Conservation (phyloP, 1,284 basidiomycete species). For the Inonotus hispidus region DNA sequence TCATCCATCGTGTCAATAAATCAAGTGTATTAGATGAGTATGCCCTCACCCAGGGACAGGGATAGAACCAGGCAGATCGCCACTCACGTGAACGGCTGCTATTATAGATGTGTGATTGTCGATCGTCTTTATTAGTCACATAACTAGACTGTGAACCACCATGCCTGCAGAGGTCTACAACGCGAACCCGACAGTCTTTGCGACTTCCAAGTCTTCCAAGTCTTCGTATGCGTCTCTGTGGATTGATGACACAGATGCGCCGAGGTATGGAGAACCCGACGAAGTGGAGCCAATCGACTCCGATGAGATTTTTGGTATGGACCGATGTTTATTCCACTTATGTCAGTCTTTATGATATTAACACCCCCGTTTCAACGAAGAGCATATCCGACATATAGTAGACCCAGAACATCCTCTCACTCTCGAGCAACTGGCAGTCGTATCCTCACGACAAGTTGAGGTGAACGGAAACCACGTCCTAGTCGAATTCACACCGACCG, state of each 20-base stretch:
- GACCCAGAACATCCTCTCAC: conserved; percentile 96
- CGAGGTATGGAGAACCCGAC: conserved; percentile 26
- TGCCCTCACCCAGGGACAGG: neutral
- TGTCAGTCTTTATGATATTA: conserved; percentile 1
- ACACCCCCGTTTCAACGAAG: conserved; percentile 35
- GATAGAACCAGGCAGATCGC: conserved; percentile 1
- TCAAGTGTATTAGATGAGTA: neutral
- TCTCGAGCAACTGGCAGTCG: conserved; percentile 95
- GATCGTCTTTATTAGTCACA: neutral
- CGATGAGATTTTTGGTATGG: conserved; percentile 62
- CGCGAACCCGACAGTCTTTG: conserved; percentile 56
- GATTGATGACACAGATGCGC: conserved; percentile 36
- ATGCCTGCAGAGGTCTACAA: conserved; percentile 57
- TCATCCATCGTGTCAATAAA: conserved; percentile 29
- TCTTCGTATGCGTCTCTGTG: conserved; percentile 41
- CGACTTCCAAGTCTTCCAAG: conserved; percentile 36
- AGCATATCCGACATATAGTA: conserved; percentile 88
- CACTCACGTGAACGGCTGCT: neutral
- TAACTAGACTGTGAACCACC: conserved; percentile 1
- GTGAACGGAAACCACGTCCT: conserved; percentile 70
- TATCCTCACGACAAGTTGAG: conserved; percentile 83
- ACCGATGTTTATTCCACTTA: conserved; percentile 8
- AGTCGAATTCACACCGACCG: conserved; percentile 94
- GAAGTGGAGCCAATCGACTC: conserved; percentile 60
- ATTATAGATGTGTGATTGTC: neutral